Conservation (phyloP, 306 rosid species). For the Fagus sylvatica region DNA sequence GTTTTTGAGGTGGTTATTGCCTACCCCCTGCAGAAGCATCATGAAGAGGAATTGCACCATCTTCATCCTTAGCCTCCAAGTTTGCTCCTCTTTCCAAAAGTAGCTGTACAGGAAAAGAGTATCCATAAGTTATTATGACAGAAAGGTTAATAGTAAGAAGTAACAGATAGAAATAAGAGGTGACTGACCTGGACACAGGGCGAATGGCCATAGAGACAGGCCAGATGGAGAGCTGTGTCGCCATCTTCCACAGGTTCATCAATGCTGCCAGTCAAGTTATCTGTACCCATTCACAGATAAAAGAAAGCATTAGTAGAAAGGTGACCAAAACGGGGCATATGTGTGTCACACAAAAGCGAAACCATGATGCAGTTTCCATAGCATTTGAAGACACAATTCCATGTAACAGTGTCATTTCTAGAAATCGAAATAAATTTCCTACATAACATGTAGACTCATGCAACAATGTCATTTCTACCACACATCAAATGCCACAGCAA, state of each 20-base stretch:
- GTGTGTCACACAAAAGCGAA: background rate
- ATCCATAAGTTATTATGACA: slow-evolving; percentile 6
- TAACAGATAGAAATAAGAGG: background rate
- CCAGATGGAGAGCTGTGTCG: slow-evolving; percentile 82
- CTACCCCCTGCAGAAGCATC: slow-evolving; percentile 98
- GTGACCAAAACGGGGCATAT: background rate
- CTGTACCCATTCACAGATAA: slow-evolving; percentile 37
- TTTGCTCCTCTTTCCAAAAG: slow-evolving; percentile 85
- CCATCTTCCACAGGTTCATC: slow-evolving; percentile 96
- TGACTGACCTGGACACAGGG: slow-evolving; percentile 64
- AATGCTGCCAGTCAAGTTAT: slow-evolving; percentile 71
- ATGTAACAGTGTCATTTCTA: background rate
- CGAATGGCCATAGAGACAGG: slow-evolving; percentile 84
- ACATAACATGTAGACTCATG: background rate
- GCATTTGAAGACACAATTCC: background rate
- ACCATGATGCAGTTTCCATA: background rate
- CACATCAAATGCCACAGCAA: too few relatives aligned
- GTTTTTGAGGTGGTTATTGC: background rate
- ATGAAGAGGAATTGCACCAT: slow-evolving; percentile 87
- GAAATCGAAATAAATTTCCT: background rate
- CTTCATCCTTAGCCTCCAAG: slow-evolving; percentile 75
- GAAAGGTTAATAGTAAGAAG: background rate
- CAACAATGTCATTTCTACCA: background rate
- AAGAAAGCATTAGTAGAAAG: slow-evolving; percentile 22
- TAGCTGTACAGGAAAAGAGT: slow-evolving; percentile 45